These are phyloP conservation scores for Hibiscus trionum DNA, from an alignment of 345 rosid genomes.

Conservation along the genomic window DNA sequence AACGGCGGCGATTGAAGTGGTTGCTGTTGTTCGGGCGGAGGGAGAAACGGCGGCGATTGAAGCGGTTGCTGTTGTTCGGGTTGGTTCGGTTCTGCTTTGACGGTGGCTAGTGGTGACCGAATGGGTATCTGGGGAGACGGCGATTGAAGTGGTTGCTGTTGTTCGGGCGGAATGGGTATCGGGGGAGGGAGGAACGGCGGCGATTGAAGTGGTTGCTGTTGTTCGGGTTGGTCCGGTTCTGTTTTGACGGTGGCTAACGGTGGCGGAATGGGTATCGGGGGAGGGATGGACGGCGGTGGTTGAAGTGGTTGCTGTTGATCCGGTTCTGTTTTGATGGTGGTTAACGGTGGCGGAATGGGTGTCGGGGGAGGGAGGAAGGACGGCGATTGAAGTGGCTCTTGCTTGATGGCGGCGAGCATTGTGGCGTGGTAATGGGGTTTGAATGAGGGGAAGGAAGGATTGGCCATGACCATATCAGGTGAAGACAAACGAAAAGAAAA, in stretches of 20 bases:
- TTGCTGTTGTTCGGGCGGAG: background rate
- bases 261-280: background rate
- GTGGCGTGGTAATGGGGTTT: background rate
- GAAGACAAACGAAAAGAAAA: background rate
- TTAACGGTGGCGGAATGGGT: background rate
- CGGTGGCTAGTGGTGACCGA: background rate
- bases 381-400: background rate
- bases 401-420: background rate
- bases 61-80: background rate
- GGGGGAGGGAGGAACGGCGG: background rate
- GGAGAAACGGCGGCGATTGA: background rate
- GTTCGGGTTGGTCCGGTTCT: background rate
- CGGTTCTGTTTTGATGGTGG: background rate
- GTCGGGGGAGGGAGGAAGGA: background rate
- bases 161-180: background rate
- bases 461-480: background rate
- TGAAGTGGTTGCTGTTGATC: background rate
- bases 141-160: background rate
- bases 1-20: background rate
- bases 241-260: background rate
- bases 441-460: background rate
- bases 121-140: background rate
- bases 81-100: background rate
- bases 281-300: background rate
- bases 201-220: background rate